Evolutionary conservation across 345 rosid species (phyloP).

Genomic region (Melastoma malabathricum): DNA sequence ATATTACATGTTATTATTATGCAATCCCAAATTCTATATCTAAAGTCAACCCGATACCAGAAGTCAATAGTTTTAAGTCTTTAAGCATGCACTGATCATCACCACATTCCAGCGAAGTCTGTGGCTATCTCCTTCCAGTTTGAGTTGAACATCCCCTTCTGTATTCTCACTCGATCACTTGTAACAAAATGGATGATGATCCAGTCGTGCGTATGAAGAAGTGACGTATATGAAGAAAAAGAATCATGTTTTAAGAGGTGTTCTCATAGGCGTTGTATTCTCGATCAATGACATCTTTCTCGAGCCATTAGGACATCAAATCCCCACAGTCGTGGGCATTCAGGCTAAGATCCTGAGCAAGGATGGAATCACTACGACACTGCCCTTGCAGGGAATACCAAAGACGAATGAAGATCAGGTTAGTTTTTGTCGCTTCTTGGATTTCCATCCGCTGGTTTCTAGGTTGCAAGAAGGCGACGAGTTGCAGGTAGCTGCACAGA

Average conservation of each 20-base stretch:
- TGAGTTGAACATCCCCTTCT: too few species aligned
- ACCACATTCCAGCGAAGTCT: too few species aligned
- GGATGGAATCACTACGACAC: not conserved
- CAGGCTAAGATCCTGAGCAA: constrained; percentile 19
- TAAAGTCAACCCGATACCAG: too few species aligned
- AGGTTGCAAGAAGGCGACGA: constrained; percentile 20
- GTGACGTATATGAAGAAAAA: constrained; percentile 20
- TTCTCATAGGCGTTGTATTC: constrained; percentile 36
- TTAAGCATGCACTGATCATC: too few species aligned
- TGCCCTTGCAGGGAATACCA: constrained; percentile 38
- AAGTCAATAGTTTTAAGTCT: too few species aligned
- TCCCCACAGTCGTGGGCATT: constrained; percentile 26
- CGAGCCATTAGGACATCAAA: constrained; percentile 19
- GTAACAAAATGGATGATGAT: too few species aligned
- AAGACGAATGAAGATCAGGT: constrained; percentile 32
- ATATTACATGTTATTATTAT: too few species aligned
- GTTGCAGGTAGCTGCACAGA: constrained; percentile 15
- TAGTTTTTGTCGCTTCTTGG: constrained; percentile 39
- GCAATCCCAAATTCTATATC: too few species aligned
- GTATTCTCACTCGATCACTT: too few species aligned
- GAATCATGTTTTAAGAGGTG: constrained; percentile 26
- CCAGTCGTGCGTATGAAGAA: too few species aligned
- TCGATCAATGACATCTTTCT: constrained; percentile 19
- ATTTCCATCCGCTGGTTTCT: constrained; percentile 17
- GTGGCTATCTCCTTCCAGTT: too few species aligned